A percentile compares a stretch with the other conserved stretches of the same genome.
Evolutionary conservation across 129 eudicot genomes (phyloP).

Genomic region (Escallonia rubra): DNA sequence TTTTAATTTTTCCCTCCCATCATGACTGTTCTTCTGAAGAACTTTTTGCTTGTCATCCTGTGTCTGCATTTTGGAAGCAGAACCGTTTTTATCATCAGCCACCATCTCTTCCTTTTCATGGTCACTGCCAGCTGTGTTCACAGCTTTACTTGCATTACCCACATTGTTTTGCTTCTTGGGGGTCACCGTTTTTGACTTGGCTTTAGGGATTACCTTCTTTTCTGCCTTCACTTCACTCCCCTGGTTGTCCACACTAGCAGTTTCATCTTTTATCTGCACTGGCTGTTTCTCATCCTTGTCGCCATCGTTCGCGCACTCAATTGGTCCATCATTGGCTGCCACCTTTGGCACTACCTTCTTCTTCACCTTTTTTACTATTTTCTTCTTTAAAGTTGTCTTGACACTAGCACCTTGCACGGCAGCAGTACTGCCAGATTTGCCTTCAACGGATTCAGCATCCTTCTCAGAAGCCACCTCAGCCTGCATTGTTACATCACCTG

Average conservation of each 20-base stretch:
- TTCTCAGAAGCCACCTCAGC: constrained; percentile 32
- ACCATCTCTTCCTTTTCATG: constrained; percentile 41
- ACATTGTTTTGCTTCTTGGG: constrained; percentile 33
- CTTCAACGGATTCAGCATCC: constrained; percentile 40
- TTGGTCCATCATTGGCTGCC: constrained; percentile 25
- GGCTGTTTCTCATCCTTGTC: constrained; percentile 20
- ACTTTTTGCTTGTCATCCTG: constrained; percentile 26
- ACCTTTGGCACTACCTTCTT: constrained; percentile 45
- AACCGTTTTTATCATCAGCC: constrained; percentile 24
- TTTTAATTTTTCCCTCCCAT: constrained; percentile 36
- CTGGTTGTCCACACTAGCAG: constrained; percentile 18
- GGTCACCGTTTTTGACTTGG: constrained; percentile 14
- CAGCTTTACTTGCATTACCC: constrained; percentile 29
- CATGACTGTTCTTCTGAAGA: constrained; percentile 22
- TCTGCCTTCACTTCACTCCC: constrained; percentile 30
- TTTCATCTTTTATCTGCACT: constrained; percentile 19
- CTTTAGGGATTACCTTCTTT: constrained; percentile 19
- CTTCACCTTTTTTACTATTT: constrained; percentile 61
- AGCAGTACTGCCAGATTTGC: constrained; percentile 21
- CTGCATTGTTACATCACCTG: constrained; percentile 31
- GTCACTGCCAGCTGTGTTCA: constrained; percentile 21
- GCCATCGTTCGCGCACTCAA: constrained; percentile 21
- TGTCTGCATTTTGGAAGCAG: constrained; percentile 28
- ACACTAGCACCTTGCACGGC: constrained; percentile 29
- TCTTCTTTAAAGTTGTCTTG: constrained; percentile 57